phyloP scores from a whole-genome alignment of 176 grass and related monocot species.

The Bolboschoenus planiculmis region DNA sequence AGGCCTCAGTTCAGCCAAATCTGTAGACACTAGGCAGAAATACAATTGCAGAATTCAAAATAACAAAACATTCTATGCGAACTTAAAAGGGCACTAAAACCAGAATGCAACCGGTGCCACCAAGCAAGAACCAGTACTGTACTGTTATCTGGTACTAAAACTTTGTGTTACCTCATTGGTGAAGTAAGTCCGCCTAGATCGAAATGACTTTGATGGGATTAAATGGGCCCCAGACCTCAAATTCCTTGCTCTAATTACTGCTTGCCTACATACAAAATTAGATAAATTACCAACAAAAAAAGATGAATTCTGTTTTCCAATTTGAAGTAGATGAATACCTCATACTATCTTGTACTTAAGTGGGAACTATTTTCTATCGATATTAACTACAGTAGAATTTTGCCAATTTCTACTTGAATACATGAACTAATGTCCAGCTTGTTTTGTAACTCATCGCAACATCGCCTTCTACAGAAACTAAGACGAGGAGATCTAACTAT shows the following conservation, averaged over 20 bases:
- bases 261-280: conserved; percentile 41
- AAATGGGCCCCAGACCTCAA: conserved; percentile 62
- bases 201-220: conserved; percentile 83
- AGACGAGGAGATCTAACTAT: not conserved
- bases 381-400: not conserved
- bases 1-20: too few species aligned
- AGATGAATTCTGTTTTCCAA: not conserved
- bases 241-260: conserved; percentile 83
- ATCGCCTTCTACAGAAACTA: not conserved
- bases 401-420: not conserved
- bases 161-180: conserved; percentile 77
- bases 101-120: not conserved
- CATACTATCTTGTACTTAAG: not conserved
- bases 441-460: not conserved
- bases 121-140: not conserved
- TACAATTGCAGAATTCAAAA: not conserved
- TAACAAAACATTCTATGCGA: not conserved
- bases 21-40: too few species aligned
- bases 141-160: not conserved
- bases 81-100: not conserved
- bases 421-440: not conserved
- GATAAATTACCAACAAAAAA: not conserved
- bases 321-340: not conserved
- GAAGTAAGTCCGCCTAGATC: conserved; percentile 66
- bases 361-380: not conserved